A percentile compares a stretch with the other conserved stretches of the same genome.
phyloP scores from a whole-genome alignment of 2,329 filamentous ascomycete genomes.

The Podosphaera leucotricha region DNA sequence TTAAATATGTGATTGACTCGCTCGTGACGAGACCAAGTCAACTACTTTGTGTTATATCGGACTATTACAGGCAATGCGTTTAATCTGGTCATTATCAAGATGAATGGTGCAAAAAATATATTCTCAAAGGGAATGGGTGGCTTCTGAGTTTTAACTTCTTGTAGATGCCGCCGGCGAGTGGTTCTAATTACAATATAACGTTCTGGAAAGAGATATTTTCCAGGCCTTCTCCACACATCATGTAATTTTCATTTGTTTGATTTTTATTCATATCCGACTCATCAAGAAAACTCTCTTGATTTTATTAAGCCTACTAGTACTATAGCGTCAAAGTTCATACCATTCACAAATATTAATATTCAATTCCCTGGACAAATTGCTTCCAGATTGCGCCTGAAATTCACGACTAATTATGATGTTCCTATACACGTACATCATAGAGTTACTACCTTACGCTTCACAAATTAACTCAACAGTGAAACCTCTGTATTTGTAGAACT shows the following conservation, averaged over 20 bases:
- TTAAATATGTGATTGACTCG: conserved; percentile 18
- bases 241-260: neutral
- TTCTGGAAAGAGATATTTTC: neutral
- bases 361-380: neutral
- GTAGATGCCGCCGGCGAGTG: neutral
- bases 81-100: neutral
- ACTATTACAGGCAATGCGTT: neutral
- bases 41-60: neutral
- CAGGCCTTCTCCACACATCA: neutral
- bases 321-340: neutral
- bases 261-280: neutral
- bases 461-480: too few species aligned
- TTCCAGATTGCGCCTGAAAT: neutral
- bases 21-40: conserved; percentile 7
- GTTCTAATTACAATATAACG: neutral
- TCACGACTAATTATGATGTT: neutral
- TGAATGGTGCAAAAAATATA: neutral
- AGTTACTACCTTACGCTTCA: too few species aligned
- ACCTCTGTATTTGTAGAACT: too few species aligned
- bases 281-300: neutral
- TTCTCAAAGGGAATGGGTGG: neutral
- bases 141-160: neutral
- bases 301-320: neutral
- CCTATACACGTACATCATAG: too few species aligned
- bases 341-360: neutral